Base-by-base conservation (phyloP, 2,329 filamentous ascomycete species). In the Pochonia chlamydosporia region DNA sequence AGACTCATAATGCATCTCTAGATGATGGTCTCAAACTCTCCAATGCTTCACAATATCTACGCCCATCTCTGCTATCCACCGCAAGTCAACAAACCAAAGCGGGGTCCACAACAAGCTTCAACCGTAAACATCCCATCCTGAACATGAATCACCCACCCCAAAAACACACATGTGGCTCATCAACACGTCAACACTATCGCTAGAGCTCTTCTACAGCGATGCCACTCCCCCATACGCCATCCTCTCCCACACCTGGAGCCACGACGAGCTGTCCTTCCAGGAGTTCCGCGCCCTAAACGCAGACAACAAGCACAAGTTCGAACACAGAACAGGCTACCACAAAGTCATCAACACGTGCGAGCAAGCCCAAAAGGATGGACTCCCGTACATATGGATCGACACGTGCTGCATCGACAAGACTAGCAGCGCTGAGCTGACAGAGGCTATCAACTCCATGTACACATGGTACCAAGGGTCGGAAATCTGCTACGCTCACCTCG, bases 321-420 rank as follows among this genome's bases (percentile, higher is more conserved):
- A n/a, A 6, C 5, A 11, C 43, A 23, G 24, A 16, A 31, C 23
- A 8, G 43, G 43, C 5, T 39, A 45, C 20, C 14, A 14, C 3
- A 45, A 45, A 18, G 37, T 45, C 24, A 23, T 30, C 16, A 24
- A 31, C 5, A 30, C 43, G 13, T 45, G 43, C 24, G 4, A 21
- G 14, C 33, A 16, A 9, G 43, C 43, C 11, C 42, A 16, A 21
- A 14, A 9, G 14, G 31, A 45, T 28, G 42, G 42, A 20, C 25
- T n/a, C 14, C 16, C 4, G 6, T 36, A 44, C 49, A 41, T 36
- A 20, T 53, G 52, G 52, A 40, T 53, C 30, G 51, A 54, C 33
- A 54, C 51, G 8, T 54, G 52, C 47, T 54, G 53, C 40, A 55
- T 55, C 24, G 47, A 55, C 35, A 55, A 53, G 30, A 33, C 42